Conservation (phyloP, 257 asterid genomes). For the Rauvolfia tetraphylla region DNA sequence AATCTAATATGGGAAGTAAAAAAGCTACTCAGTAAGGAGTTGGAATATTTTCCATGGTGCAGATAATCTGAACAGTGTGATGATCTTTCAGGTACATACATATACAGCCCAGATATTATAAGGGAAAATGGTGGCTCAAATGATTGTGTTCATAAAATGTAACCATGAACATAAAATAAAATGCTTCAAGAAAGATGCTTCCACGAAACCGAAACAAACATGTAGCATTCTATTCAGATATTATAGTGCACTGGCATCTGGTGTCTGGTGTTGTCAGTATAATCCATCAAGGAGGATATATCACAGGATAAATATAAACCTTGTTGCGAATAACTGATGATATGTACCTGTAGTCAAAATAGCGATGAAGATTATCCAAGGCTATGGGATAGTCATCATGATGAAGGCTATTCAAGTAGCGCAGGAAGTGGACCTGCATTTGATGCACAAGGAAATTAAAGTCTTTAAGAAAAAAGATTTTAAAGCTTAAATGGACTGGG, state of each 20-base stretch:
- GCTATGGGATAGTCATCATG: slow-evolving; percentile 88
- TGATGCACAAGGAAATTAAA: slow-evolving; percentile 23
- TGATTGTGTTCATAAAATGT: background rate
- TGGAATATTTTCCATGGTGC: background rate
- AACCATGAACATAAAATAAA: background rate
- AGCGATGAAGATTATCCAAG: slow-evolving; percentile 89
- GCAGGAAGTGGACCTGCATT: slow-evolving; percentile 87
- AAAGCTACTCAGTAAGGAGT: background rate
- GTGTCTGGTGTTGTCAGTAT: background rate
- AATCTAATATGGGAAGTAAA: background rate
- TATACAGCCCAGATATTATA: background rate
- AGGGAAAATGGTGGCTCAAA: background rate
- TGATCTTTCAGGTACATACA: background rate
- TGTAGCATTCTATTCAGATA: background rate
- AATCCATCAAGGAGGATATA: background rate
- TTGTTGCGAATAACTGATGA: slow-evolving; percentile 26
- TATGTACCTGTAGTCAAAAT: slow-evolving; percentile 91
- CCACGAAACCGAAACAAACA: background rate
- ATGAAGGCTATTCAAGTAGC: slow-evolving; percentile 76
- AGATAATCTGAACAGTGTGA: background rate
- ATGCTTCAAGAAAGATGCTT: background rate
- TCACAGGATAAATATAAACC: background rate
- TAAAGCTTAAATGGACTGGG: background rate
- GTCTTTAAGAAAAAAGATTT: slow-evolving; percentile 13
- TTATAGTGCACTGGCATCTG: background rate